Evolutionary conservation across 2,329 filamentous ascomycete species (phyloP).

Genomic region (Aspergillus cejpii): DNA sequence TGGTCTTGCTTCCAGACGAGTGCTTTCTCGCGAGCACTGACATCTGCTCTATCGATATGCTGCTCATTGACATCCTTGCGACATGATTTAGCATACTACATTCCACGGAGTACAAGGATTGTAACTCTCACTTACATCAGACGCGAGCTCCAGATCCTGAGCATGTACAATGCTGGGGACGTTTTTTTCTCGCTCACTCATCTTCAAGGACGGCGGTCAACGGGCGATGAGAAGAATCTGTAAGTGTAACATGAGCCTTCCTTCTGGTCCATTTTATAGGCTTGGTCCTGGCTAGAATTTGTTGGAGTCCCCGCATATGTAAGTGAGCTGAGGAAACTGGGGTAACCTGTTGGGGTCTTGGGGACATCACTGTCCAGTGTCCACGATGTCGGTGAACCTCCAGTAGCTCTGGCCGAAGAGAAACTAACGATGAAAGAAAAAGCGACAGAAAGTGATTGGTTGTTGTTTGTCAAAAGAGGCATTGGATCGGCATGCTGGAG

Average conservation of each 20-base stretch:
- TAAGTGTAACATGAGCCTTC: no score
- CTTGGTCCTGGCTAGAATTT: not conserved
- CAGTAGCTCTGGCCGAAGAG: not conserved
- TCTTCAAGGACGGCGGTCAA: slow-evolving; percentile 6
- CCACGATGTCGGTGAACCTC: not conserved
- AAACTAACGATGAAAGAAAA: no score
- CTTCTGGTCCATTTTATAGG: not conserved
- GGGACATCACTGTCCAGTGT: no score
- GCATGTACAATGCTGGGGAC: slow-evolving; percentile 12
- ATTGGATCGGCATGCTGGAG: not conserved
- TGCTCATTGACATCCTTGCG: slow-evolving; percentile 7
- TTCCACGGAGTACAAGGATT: no score
- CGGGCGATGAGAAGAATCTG: no score
- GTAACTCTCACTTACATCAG: slow-evolving; percentile 2
- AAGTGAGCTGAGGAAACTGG: not conserved
- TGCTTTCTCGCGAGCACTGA: slow-evolving; percentile 21
- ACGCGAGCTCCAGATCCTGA: slow-evolving; percentile 11
- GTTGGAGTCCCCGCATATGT: not conserved
- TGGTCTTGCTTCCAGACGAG: slow-evolving; percentile 56
- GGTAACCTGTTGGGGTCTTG: not conserved
- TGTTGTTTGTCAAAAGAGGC: not conserved
- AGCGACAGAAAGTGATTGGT: not conserved
- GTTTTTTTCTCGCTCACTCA: slow-evolving; percentile 17
- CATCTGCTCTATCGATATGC: slow-evolving; percentile 5
- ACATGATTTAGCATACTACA: no score